Evolutionary conservation across 2,329 filamentous ascomycete genomes (phyloP), one percentile per base, ranked within the genome.

Genomic region (Aspergillus brasiliensis): DNA sequence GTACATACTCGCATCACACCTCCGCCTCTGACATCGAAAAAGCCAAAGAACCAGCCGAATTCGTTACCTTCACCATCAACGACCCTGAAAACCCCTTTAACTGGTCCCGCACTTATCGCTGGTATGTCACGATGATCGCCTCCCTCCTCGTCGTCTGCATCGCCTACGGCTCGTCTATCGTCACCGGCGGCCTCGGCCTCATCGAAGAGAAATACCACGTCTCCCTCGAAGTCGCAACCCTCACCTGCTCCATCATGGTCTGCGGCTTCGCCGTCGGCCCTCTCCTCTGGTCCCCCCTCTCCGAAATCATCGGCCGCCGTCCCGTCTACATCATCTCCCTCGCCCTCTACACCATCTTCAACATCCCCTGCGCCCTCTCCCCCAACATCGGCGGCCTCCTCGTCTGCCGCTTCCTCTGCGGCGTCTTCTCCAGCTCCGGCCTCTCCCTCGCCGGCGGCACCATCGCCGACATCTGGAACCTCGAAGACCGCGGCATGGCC

Each of bases 111-210:
- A 77, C 76, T 1, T 88, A 81, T 75, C 92, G 91, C 75, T 92
- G 90, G 89, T 90, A 87, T 69, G 88, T 86, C 71, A 96, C 91
- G n/a, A 89, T 94, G 85, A 86, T 91, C 17, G 90, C 94, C 0
- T 90, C 91, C 1, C 21, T 82, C 2, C 88, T 87, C 2, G 90
- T 88, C 69, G 90, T 91, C 68, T 86, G 88, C 56, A 86, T 90
- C 37, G 86, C 88, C 1, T 85, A 90, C 52, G 81, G 82, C 17
- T 91, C 87, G 27, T 85, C 87, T 4, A 87, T 94, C 67, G 86
- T 94, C 70, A 94, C 91, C 0, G 86, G 91, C 11, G 89, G 92
- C 70, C 81, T 94, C 7, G 77, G 69, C 1, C 87, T 87, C 5
- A 86, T 91, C 1, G 71, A 80, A 0, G 68, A 84, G 5, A 81